Base-by-base conservation (phyloP, 495 filamentous ascomycete species). In the Aspergillus affinis region DNA sequence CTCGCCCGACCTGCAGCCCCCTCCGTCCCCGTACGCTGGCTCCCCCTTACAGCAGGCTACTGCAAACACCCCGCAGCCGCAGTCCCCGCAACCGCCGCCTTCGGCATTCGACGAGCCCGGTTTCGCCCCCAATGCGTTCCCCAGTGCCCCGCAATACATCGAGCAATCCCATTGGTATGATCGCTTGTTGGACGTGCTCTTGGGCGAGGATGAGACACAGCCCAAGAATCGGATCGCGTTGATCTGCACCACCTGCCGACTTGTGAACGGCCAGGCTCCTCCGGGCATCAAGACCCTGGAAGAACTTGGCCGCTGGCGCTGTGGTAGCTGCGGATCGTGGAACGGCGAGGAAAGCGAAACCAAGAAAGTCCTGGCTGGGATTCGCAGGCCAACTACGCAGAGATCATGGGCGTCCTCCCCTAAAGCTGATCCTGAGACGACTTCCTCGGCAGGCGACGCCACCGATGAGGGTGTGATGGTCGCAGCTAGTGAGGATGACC, bases 221-320 rank as follows among this genome's bases (percentile, higher is more conserved):
- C 85, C 95, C 0, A 93, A 90, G 73, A 97, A 97, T 74, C 85
- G 94, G 6, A 84, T 96, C 54, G 94, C 88, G 26, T 73, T 99
- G 65, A 94, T 99, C 53, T 99, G 94, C 75, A 61, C 69, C 20
- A 77, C 82, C 20, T 99, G 94, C 69, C 81, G 91, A 26, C 82
- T 97, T 10, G 93, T 99, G 32, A 99, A 99, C 68, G 94, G 94
- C 4, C 93, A 97, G 67, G 94, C 95, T 2, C 93, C 94, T 12
- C 94, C 94, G 0, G 94, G 95, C 2, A 85, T 88, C 3, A 88
- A 85, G 66, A 84, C 78, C 0, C 75, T 92, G 17, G 84, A 90
- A 17, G 93, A 97, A 48, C 71, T 99, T 0, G 94, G 93, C 10
- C 82, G 79, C 63, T 99, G 94, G 94, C 86, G 88, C 54, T 99